A percentile compares a stretch with the other conserved stretches of the same genome.
Conservation (phyloP, 441 rosid species). For the Adansonia gregorii region DNA sequence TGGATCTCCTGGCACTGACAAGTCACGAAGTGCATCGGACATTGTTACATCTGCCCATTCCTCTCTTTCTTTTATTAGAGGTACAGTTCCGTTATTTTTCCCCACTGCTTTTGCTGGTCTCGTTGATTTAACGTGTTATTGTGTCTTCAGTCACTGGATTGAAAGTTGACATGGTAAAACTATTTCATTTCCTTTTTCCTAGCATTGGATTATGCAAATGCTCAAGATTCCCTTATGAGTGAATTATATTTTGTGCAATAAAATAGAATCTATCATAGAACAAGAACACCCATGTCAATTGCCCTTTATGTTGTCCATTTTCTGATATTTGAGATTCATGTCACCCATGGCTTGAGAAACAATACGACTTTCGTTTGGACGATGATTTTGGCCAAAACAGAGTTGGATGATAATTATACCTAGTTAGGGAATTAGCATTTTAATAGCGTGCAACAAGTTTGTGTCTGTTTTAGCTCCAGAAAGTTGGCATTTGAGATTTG, state of each 20-base stretch:
- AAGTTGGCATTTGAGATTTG: background rate
- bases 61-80: slow-evolving; percentile 61
- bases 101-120: background rate
- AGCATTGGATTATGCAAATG: slow-evolving; percentile 13
- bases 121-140: background rate
- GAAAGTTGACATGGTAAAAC: background rate
- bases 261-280: slow-evolving; percentile 10
- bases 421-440: background rate
- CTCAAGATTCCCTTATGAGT: background rate
- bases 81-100: slow-evolving; percentile 25
- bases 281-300: background rate
- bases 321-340: background rate
- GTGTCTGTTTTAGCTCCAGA: background rate
- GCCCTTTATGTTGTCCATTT: background rate
- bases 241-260: background rate
- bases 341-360: background rate
- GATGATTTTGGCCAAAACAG: background rate
- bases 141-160: background rate
- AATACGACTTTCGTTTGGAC: background rate
- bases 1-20: slow-evolving; percentile 45
- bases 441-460: background rate
- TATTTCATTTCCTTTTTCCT: background rate
- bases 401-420: background rate
- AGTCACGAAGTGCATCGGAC: slow-evolving; percentile 32
- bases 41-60: slow-evolving; percentile 41